Percentiles rank a stretch among this genome's conserved stretches.
Evolutionary conservation across 2,329 filamentous ascomycete species (phyloP).

Genomic region (Aspergillus texensis): DNA sequence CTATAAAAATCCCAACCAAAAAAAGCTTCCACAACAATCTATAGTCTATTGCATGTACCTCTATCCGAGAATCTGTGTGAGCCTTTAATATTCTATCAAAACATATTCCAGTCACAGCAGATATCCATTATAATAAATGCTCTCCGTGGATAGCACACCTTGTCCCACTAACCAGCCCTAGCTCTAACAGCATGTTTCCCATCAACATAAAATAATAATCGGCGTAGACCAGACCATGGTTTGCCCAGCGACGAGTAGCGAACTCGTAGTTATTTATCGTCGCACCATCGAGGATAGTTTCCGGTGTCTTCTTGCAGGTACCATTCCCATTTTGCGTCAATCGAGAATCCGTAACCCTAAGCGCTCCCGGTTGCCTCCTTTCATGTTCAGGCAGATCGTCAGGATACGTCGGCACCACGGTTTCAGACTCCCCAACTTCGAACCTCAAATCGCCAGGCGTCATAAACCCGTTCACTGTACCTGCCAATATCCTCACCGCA

Average conservation of each 20-base stretch:
- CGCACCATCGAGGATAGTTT: slow-evolving; percentile 50
- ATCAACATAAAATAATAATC: slow-evolving; percentile 48
- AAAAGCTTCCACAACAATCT: neutral
- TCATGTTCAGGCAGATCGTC: neutral
- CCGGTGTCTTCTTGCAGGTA: slow-evolving; percentile 14
- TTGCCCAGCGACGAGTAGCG: slow-evolving; percentile 41
- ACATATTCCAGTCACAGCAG: neutral
- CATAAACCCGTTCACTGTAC: slow-evolving; percentile 14
- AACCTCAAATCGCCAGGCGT: slow-evolving; percentile 8
- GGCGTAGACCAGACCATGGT: slow-evolving; percentile 48
- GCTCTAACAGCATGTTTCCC: slow-evolving; percentile 44
- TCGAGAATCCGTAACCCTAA: slow-evolving; percentile 4
- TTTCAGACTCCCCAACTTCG: neutral
- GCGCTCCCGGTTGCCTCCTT: slow-evolving; percentile 3
- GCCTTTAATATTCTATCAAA: neutral
- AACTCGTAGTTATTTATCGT: slow-evolving; percentile 47
- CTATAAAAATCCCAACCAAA: neutral
- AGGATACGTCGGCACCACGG: neutral
- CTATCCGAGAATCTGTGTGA: neutral
- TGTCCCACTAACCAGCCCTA: slow-evolving; percentile 15
- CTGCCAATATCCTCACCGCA: slow-evolving; percentile 14
- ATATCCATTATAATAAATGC: neutral
- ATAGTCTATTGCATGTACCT: neutral
- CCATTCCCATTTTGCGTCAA: neutral
- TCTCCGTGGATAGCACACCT: neutral